Evolutionary conservation across 352 stramenopile species (phyloP).

Genomic region (Pythium pyrilobum): DNA sequence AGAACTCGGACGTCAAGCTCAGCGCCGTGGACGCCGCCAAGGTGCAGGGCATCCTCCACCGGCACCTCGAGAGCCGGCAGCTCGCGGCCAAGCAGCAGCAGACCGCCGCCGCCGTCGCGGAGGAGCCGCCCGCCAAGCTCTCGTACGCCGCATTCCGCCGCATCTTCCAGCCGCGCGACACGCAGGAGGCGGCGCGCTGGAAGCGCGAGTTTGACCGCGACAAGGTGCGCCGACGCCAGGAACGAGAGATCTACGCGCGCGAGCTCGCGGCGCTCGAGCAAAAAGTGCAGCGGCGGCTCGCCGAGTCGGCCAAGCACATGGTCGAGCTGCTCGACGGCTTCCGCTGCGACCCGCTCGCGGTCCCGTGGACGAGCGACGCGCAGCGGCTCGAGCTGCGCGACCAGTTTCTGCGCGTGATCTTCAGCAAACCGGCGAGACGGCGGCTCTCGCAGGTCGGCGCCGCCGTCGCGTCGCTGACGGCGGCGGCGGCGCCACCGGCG

Average conservation of each 20-base stretch:
- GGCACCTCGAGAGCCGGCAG: conserved; percentile 24
- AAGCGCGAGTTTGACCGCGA: conserved; percentile 69
- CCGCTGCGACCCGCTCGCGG: conserved; percentile 33
- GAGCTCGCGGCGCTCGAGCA: conserved; percentile 63
- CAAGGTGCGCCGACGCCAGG: conserved; percentile 39
- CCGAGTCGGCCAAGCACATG: conserved; percentile 70
- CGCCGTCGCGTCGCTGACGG: conserved; percentile 2
- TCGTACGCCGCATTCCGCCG: conserved; percentile 62
- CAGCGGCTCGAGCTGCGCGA: conserved; percentile 43
- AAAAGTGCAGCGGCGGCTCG: conserved; percentile 68
- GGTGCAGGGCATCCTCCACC: conserved; percentile 52
- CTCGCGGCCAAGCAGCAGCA: not conserved
- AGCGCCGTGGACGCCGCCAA: conserved; percentile 46
- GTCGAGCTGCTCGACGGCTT: conserved; percentile 59
- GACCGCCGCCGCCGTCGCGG: not conserved
- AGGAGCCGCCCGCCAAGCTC: conserved; percentile 16
- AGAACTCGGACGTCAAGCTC: conserved; percentile 64
- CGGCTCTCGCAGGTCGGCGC: conserved; percentile 16
- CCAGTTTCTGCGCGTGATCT: conserved; percentile 59
- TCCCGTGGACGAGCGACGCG: conserved; percentile 49
- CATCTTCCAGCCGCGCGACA: conserved; percentile 58
- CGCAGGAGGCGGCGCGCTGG: conserved; percentile 43
- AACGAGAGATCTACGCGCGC: conserved; percentile 66
- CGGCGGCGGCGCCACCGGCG: not conserved
- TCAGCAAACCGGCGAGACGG: conserved; percentile 43